phyloP scores from a whole-genome alignment of 352 stramenopile species.

The Thraustochytrium striatum region DNA sequence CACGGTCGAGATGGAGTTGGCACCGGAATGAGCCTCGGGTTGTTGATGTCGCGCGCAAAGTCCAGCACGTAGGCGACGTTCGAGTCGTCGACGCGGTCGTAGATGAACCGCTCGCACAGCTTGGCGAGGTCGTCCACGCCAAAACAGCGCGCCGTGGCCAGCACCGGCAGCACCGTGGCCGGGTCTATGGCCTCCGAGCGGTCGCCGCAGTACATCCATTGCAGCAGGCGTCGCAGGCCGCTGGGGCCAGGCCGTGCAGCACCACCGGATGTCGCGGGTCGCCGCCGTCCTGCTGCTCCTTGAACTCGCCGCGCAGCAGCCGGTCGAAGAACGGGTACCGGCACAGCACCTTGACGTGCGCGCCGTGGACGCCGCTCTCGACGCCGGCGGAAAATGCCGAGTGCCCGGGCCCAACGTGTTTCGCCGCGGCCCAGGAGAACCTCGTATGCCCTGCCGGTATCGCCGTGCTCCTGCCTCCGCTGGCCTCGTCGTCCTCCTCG shows the following conservation, averaged over 20 bases:
- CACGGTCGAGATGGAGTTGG: neutral
- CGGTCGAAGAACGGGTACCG: constrained; percentile 39
- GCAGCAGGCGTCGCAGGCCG: constrained; percentile 2
- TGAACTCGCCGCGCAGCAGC: constrained; percentile 8
- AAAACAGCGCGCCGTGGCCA: constrained; percentile 36
- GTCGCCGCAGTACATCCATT: constrained; percentile 43
- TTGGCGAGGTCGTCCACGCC: constrained; percentile 33
- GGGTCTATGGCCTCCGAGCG: constrained; percentile 1
- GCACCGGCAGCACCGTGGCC: constrained; percentile 28
- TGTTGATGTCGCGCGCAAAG: constrained; percentile 24
- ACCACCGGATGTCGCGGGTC: neutral
- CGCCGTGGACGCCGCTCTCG: constrained; percentile 1
- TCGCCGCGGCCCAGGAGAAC: neutral
- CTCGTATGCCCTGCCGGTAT: neutral
- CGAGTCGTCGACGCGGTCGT: constrained; percentile 1
- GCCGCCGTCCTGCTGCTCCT: neutral
- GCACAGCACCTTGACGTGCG: constrained; percentile 23
- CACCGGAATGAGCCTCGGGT: neutral
- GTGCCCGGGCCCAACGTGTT: neutral
- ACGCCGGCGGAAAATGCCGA: neutral
- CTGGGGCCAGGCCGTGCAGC: constrained; percentile 22
- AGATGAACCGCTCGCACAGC: constrained; percentile 8
- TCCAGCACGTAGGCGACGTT: constrained; percentile 15
- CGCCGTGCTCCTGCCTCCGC: neutral
- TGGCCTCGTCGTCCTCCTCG: neutral